phyloP scores from a whole-genome alignment of 148 eudicot species.

The Silene conica region DNA sequence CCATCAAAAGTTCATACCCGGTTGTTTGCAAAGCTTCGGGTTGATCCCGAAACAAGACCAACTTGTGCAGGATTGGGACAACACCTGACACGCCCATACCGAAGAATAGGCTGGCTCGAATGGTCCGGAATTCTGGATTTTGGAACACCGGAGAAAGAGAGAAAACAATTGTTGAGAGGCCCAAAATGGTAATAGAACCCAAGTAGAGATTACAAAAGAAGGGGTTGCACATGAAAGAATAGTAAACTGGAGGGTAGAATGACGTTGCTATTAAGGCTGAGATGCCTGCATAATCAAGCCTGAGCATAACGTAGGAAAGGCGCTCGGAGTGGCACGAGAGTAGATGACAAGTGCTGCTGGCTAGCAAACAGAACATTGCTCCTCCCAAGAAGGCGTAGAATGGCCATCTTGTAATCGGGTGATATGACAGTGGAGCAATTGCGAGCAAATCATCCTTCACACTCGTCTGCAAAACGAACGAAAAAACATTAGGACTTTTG shows the following conservation, averaged over 20 bases:
- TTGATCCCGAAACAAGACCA: constrained; percentile 30
- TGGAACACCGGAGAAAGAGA: constrained; percentile 38
- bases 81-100: constrained; percentile 49
- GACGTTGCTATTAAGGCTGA: constrained; percentile 43
- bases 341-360: constrained; percentile 70
- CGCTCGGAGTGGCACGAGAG: constrained; percentile 41
- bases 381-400: constrained; percentile 82
- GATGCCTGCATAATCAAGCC: constrained; percentile 47
- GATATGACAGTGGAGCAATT: constrained; percentile 45
- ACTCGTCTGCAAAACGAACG: constrained; percentile 34
- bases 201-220: constrained; percentile 40
- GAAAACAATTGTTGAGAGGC: constrained; percentile 31
- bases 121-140: constrained; percentile 33
- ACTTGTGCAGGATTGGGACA: constrained; percentile 40
- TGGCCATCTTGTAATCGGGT: constrained; percentile 90
- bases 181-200: constrained; percentile 36
- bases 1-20: constrained; percentile 38
- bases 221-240: constrained; percentile 44
- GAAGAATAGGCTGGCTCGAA: constrained; percentile 41
- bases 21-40: constrained; percentile 39
- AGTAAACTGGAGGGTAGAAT: constrained; percentile 51
- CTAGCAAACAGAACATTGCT: constrained; percentile 86
- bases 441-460: constrained; percentile 50
- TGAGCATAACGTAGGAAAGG: constrained; percentile 32
- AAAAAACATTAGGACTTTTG: not conserved